Conservation (phyloP, 345 rosid species). For the Arabis hirsuta region DNA sequence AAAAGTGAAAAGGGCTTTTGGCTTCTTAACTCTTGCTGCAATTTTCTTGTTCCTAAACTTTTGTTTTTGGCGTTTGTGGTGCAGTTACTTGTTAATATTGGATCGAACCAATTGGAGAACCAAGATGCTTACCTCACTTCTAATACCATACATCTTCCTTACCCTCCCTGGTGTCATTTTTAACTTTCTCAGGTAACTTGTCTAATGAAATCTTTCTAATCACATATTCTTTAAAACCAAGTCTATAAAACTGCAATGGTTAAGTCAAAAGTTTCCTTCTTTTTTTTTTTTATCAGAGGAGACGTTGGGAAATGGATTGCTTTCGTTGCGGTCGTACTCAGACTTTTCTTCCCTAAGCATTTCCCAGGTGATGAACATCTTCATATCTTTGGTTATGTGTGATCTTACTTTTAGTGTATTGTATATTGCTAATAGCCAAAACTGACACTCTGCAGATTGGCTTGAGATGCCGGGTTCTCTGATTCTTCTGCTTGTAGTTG, state of each 20-base stretch:
- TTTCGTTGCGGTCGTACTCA: conserved; percentile 74
- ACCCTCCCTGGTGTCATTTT: conserved; percentile 71
- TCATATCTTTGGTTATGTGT: neutral
- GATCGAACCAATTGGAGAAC: conserved; percentile 96
- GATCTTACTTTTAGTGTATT: neutral
- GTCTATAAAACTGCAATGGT: too few species aligned
- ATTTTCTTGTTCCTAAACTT: too few species aligned
- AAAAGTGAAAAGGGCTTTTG: neutral
- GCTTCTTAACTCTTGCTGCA: too few species aligned
- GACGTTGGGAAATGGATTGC: conserved; percentile 93
- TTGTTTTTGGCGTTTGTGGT: neutral
- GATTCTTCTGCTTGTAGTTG: conserved; percentile 70
- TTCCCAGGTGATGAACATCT: conserved; percentile 66
- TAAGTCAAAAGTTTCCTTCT: neutral
- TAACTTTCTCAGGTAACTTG: conserved; percentile 65
- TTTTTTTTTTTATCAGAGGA: conserved; percentile 53
- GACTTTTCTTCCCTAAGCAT: conserved; percentile 88
- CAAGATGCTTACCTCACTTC: conserved; percentile 84
- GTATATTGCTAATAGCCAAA: neutral
- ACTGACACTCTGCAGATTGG: conserved; percentile 53
- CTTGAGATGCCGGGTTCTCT: conserved; percentile 80
- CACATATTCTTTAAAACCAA: too few species aligned
- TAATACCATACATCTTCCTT: conserved; percentile 91
- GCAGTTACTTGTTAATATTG: conserved; percentile 82
- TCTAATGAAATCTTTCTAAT: neutral